Evolutionary conservation across 2,329 filamentous ascomycete species (phyloP), one percentile per base, ranked within the genome.

Genomic region (Cryphonectria naterciae): DNA sequence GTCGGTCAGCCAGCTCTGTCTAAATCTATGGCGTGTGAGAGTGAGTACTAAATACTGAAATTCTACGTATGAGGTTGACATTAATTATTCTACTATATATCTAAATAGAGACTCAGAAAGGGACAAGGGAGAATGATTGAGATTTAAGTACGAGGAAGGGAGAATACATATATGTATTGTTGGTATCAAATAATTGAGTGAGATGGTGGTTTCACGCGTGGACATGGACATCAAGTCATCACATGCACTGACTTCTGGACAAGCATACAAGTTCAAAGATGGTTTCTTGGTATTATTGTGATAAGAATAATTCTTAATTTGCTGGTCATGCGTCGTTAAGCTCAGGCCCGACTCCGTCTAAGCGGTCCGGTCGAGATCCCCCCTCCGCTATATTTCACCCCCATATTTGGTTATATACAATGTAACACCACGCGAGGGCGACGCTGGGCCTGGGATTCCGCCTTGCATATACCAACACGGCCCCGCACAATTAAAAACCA

Each of bases 251-350:
- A 3, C 25, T 56, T 13, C n/a, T 58, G 25, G 15, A 1, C 15
- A 58, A 19, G 15, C 19, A 49, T 49, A n/a, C 8, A 17, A 32
- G 25, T 7, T 19, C 19, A 28, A 35, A 56, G 13, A 58, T 58
- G 7, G 15, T 19, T 6, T 35, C 28, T 58, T 35, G 54, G 1
- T 58, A 58, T 58, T 58, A 58, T 58, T 58, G 54, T 58, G 54
- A 58, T 58, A 35, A 32, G 5, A 35, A 32, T 58, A 58, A 32
- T 11, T 56, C 17, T 58, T 19, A 19, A 58, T 58, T 15, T 58
- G 67, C 61, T 68, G 54, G 37, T 68, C 54, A 58, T 67, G 65
- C 35, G 52, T 67, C 65, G 37, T 67, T 52, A 58, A 32, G 32
- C 15, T n/a, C 58, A 61, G 32, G 19, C 37, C 28, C 25, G 54